Percentiles rank a stretch among this genome's conserved stretches.
Conservation (phyloP, 2,329 filamentous ascomycete species). For the Dactylellina haptotyla region DNA sequence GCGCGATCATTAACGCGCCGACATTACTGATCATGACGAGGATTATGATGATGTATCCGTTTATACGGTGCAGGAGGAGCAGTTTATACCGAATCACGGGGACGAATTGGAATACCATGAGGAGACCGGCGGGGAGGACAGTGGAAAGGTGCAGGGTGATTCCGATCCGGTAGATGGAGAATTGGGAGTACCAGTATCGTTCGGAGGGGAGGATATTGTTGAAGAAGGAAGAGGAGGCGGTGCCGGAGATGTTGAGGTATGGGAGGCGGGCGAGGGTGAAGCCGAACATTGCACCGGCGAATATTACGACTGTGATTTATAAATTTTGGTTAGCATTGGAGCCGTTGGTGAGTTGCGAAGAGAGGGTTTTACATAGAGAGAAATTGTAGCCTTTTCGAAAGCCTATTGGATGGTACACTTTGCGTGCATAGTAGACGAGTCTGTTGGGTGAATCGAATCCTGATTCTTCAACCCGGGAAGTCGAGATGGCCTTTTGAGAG, state of each 20-base stretch:
- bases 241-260: slow-evolving; percentile 64
- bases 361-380: slow-evolving; percentile 63
- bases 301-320: slow-evolving; percentile 58
- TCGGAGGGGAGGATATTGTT: slow-evolving; percentile 61
- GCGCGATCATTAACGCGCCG: slow-evolving; percentile 68
- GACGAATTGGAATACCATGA: slow-evolving; percentile 66
- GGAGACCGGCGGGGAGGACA: slow-evolving; percentile 64
- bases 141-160: slow-evolving; percentile 65
- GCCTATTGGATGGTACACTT: slow-evolving; percentile 60
- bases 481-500: background rate
- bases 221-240: slow-evolving; percentile 53
- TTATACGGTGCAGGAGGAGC: slow-evolving; percentile 70
- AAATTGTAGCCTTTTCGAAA: slow-evolving; percentile 71
- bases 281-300: slow-evolving; percentile 64
- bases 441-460: background rate
- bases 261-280: slow-evolving; percentile 66
- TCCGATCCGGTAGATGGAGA: slow-evolving; percentile 60
- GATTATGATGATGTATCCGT: slow-evolving; percentile 68
- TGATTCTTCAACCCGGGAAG: background rate
- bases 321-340: background rate
- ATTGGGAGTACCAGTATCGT: slow-evolving; percentile 62
- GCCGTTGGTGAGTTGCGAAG: too few species aligned
- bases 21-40: slow-evolving; percentile 65
- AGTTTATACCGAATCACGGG: slow-evolving; percentile 65
- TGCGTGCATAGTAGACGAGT: slow-evolving; percentile 20